Conservation (phyloP, 129 eudicot species). For the Arctium minus region DNA sequence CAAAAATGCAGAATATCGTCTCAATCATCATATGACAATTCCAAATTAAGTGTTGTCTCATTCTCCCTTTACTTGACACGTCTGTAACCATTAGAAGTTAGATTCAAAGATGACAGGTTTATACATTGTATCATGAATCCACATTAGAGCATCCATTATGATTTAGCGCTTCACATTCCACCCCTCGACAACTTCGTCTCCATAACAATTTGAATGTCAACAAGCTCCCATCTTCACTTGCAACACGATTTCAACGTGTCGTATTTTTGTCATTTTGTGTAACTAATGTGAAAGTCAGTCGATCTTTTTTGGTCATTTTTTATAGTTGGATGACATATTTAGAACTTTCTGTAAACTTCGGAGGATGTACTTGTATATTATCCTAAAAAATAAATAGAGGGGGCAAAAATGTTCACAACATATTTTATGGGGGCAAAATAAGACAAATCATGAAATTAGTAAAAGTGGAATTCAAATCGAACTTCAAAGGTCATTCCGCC, state of each 20-base stretch:
- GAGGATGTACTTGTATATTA: background rate
- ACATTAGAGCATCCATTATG: background rate
- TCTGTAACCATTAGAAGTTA: background rate
- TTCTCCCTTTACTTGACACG: too few relatives aligned
- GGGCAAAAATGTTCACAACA: background rate
- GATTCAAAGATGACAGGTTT: background rate
- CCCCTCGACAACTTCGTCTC: background rate
- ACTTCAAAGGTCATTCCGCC: constrained; percentile 9
- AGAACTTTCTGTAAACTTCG: background rate
- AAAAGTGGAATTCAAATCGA: background rate
- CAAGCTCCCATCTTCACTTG: background rate
- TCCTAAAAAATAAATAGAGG: background rate
- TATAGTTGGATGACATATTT: background rate
- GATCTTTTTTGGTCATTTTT: background rate
- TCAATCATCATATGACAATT: background rate
- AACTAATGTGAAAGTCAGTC: background rate
- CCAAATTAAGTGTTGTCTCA: background rate
- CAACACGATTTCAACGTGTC: background rate
- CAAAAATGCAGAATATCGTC: too few relatives aligned
- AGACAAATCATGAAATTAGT: background rate
- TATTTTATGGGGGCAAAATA: background rate
- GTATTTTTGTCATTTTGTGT: background rate
- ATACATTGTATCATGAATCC: background rate
- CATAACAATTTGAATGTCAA: background rate
- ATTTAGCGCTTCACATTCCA: background rate